Base-by-base conservation (phyloP, 176 grass and related monocot species). In the Calamus simplicifolius region DNA sequence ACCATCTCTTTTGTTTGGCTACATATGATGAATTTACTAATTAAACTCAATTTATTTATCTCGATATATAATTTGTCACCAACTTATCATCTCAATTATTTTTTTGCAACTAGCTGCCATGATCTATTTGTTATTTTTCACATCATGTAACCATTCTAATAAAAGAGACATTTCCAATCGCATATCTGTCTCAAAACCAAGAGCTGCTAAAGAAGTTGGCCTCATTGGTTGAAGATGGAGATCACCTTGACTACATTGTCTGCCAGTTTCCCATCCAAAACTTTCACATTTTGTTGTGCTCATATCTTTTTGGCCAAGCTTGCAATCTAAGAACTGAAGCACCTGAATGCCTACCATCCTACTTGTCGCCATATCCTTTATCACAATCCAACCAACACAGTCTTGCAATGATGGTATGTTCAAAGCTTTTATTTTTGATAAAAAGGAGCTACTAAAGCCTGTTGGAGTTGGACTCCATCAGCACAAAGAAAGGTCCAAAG, bases 141-240 rank as follows among this genome's bases (percentile, higher is more conserved):
- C 58, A 6, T 19, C 27, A 56, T 57, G 5, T 69, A 53, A 3
- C 49, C 69, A 69, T 38, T 73, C 70, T 56, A 29, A 77, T 52
- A 13, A 48, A 23, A 59, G 48, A 29, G 25, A 69, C 51, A 64
- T 71, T 69, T 8, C 29, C 50, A 73, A 1, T 48, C 68, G 35
- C 75, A 97, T 87, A 97, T n/a, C n/a, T 91, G 25, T 75, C 92
- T n/a, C 79, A 73, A 5, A 85, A 73, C 43, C 83, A 83, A 59
- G 84, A 91, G 62, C 70, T 97, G 54, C 71, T 90, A 69, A 91
- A 97, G 78, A 97, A 97, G 73, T 69, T 97, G n/a, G 84, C 80
- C 4, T 91, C 69, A 15, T 64, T 97, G 77, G 82, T 88, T 52
- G 78, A 85, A 49, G 92, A 97, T 52, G 87, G 92, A 78, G 92